These are phyloP conservation scores for Calvatia gigantea DNA, from an alignment of 768 basidiomycete genomes.

Conservation along the genomic window DNA sequence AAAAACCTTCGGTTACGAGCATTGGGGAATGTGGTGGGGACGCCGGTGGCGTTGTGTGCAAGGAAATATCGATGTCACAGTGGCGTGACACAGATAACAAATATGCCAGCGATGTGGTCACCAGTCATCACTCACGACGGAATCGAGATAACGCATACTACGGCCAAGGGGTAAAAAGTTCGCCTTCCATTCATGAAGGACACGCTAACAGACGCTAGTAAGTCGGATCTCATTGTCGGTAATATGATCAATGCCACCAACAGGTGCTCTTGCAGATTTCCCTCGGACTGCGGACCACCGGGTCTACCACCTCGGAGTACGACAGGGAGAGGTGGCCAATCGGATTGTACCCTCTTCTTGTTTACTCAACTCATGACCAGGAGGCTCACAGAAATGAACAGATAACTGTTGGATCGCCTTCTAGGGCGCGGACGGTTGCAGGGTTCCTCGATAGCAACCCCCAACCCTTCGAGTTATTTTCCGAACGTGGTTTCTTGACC, in stretches of 20 bases:
- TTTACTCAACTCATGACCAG: neutral
- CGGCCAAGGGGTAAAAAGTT: neutral
- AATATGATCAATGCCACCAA: neutral
- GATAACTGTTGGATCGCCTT: constrained; percentile 74
- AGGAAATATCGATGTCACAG: neutral
- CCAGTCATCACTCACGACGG: neutral
- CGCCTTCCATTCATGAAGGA: constrained; percentile 44
- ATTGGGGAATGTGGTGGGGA: no score
- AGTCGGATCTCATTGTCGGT: constrained; percentile 22
- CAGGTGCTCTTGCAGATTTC: constrained; percentile 52
- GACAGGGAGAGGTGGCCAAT: constrained; percentile 76
- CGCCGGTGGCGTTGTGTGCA: no score
- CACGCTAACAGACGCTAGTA: constrained; percentile 63
- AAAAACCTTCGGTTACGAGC: no score
- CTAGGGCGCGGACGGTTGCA: constrained; percentile 62
- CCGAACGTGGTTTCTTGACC: constrained; percentile 75
- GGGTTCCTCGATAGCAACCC: constrained; percentile 56
- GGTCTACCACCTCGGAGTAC: constrained; percentile 77
- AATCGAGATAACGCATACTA: constrained; percentile 1
- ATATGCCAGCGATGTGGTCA: no score
- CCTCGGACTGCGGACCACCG: constrained; percentile 69
- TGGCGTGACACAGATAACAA: neutral
- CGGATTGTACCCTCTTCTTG: constrained; percentile 51
- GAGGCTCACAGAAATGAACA: constrained; percentile 22
- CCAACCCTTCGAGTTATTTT: constrained; percentile 56